phyloP scores from a whole-genome alignment of 2,329 filamentous ascomycete species.

The Hymenoscyphus infarciens region DNA sequence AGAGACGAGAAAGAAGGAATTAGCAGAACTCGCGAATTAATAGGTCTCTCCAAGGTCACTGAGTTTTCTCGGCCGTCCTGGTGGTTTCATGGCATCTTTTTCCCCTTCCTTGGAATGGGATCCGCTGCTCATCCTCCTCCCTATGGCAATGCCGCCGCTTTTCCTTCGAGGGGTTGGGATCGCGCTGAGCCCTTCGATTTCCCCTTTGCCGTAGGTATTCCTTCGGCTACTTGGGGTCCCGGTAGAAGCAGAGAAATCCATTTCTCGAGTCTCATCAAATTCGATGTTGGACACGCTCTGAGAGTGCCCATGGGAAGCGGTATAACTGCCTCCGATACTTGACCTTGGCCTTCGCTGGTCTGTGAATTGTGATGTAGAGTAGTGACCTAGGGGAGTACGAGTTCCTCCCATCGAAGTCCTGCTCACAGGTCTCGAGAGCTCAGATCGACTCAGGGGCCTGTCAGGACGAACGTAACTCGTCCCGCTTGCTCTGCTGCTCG shows the following conservation, averaged over 20 bases:
- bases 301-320: conserved; percentile 31
- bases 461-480: conserved; percentile 30
- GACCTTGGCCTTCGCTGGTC: conserved; percentile 34
- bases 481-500: conserved; percentile 32
- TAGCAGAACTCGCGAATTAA: conserved; percentile 33
- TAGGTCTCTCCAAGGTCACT: conserved; percentile 56
- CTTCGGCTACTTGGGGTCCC: conserved; percentile 42
- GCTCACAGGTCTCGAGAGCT: conserved; percentile 30
- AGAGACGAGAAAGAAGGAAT: neutral
- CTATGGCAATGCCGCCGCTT: conserved; percentile 41
- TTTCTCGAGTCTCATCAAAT: conserved; percentile 29
- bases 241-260: conserved; percentile 29
- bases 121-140: conserved; percentile 31
- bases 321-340: conserved; percentile 33
- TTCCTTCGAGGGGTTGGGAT: conserved; percentile 51
- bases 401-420: conserved; percentile 34
- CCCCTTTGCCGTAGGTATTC: conserved; percentile 41
- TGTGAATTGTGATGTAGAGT: conserved; percentile 31
- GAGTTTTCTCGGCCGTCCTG: conserved; percentile 42
- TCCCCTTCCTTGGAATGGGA: conserved; percentile 25
- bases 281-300: conserved; percentile 35
- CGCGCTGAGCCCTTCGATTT: conserved; percentile 40
- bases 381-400: conserved; percentile 36
- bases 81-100: conserved; percentile 30
- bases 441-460: conserved; percentile 32